Base-by-base conservation (phyloP, 495 filamentous ascomycete genomes). In the Daldinia loculata region DNA sequence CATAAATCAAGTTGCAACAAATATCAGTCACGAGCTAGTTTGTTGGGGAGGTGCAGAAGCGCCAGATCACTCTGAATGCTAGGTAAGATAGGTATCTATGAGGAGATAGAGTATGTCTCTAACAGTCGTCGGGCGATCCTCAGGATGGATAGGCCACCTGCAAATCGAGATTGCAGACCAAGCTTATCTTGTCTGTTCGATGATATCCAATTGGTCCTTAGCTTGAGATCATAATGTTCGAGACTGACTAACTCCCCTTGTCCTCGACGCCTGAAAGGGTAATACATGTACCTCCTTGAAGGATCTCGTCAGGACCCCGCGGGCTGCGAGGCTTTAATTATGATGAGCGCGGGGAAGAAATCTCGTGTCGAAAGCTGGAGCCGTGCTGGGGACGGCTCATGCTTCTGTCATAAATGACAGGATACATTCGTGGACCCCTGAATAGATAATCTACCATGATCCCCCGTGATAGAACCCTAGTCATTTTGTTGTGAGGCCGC, bases 1-100 rank as follows among this genome's bases (percentile, higher is more conserved):
- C 7, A 79, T 81, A 75, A 77, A 82, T 52, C 74, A 77, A 53
- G 78, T 80, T 48, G 77, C 79, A 4, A 77, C 76, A 7, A 82
- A 83, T 67, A 78, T 79, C 6, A 72, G 69, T 17, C 77, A 83
- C 55, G 82, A 80, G 5, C 79, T 76, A 17, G 26, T 53, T 30
- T 53, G 50, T 29, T 27, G 27, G 50, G 50, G 78, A 82, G 61
- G 80, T 81, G n/a, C 77, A 81, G 52, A 66, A 72, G 24, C 74
- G 79, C 48, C 80, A 83, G 66, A 80, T 82, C 41, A 69, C 77
- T 11, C 61, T 65, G 27, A 80, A 80, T 32, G 71, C 79, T n/a
- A 74, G 81, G 19, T 76, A 78, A 38, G 81, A 56, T 22, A 56
- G 2, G 80, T 72, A 81, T 84, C 51, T 67, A 81, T 22, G 74